Evolutionary conservation across 768 basidiomycete genomes (phyloP).

Genomic region (Austroboletus festivus): DNA sequence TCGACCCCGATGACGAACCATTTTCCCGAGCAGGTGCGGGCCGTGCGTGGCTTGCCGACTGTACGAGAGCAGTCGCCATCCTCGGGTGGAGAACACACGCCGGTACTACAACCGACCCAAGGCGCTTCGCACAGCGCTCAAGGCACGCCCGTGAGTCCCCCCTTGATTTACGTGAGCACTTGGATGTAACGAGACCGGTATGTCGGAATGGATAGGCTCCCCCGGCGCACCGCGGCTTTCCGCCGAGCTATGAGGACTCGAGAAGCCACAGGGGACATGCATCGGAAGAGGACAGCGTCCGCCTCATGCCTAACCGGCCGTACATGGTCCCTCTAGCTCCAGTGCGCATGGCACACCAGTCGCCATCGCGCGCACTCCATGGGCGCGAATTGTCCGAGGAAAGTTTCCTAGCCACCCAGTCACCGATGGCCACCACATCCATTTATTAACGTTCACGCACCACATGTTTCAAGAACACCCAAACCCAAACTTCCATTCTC

Average conservation of each 20-base stretch:
- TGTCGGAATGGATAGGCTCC: conserved; percentile 4
- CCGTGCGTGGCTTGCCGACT: conserved; percentile 2
- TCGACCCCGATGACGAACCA: conserved; percentile 14
- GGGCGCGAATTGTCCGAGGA: conserved; percentile 28
- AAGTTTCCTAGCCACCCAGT: conserved; percentile 22
- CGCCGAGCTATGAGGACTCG: conserved; percentile 17
- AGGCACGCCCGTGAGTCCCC: conserved; percentile 15
- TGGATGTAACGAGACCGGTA: not conserved
- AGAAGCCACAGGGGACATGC: conserved; percentile 9
- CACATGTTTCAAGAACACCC: conserved; percentile 10
- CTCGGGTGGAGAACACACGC: not conserved
- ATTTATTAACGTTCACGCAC: conserved; percentile 16
- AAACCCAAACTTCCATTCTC: not conserved
- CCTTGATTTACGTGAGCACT: not conserved
- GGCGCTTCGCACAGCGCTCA: not conserved
- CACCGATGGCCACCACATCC: conserved; percentile 21
- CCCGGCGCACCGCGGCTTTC: conserved; percentile 5
- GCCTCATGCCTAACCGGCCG: conserved; percentile 22
- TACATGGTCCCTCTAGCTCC: conserved; percentile 36
- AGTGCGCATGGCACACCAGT: conserved; percentile 36
- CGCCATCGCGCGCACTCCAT: conserved; percentile 16
- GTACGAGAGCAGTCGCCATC: conserved; percentile 4
- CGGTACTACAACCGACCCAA: not conserved
- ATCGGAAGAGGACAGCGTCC: conserved; percentile 25
- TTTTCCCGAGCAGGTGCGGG: conserved; percentile 5